Conservation (phyloP, 768 basidiomycete genomes). For the Mycena vitilis region DNA sequence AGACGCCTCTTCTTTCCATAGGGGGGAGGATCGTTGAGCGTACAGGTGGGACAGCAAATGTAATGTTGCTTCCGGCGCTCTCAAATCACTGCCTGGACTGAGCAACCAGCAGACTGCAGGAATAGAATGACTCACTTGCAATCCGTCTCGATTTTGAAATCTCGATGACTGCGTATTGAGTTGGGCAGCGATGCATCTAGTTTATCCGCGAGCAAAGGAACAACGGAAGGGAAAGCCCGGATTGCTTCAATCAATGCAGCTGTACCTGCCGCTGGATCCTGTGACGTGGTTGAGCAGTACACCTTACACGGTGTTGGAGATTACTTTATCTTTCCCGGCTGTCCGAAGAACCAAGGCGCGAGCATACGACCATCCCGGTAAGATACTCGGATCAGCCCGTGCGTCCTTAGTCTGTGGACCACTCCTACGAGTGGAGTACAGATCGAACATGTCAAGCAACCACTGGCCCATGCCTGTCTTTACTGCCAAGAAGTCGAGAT, state of each 20-base stretch:
- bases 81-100: conserved; percentile 48
- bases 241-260: conserved; percentile 80
- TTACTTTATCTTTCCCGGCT: conserved; percentile 58
- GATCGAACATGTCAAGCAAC: conserved; percentile 76
- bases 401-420: conserved; percentile 32
- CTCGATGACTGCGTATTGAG: conserved; percentile 66
- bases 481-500: conserved; percentile 87
- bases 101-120: background rate
- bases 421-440: conserved; percentile 49
- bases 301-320: background rate
- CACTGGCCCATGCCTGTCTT: conserved; percentile 86
- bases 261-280: conserved; percentile 72
- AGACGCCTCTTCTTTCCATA: conserved; percentile 83
- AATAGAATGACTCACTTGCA: conserved; percentile 58
- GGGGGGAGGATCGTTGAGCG: conserved; percentile 74
- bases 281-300: background rate
- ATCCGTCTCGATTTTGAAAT: conserved; percentile 79
- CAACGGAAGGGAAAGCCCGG: conserved; percentile 80
- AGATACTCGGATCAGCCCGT: conserved; percentile 62
- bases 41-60: conserved; percentile 93
- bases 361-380: conserved; percentile 86
- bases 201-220: conserved; percentile 88
- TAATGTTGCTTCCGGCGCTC: conserved; percentile 59
- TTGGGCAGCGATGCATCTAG: conserved; percentile 75
- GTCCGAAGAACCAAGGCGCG: conserved; percentile 75